Base-by-base conservation (phyloP, 2,329 filamentous ascomycete species). In the Penicillium sp. region DNA sequence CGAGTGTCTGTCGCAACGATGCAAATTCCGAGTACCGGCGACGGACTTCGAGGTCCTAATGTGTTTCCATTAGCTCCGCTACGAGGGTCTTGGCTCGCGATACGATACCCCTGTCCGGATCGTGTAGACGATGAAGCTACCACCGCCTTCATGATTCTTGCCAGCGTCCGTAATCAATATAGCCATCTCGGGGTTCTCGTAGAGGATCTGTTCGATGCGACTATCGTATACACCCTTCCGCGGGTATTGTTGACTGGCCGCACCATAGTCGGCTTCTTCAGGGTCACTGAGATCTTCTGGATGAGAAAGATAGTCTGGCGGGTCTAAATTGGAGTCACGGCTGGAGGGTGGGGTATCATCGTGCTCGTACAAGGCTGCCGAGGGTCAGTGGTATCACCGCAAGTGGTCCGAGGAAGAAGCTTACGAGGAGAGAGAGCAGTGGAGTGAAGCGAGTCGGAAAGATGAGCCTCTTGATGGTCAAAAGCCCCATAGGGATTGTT, bases 401-500 rank as follows among this genome's bases (percentile, higher is more conserved):
- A 42, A 42, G n/a, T 24, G 6, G 38, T 21, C 8, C 18, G 18
- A 29, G 26, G 39, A 49, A 21, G 34, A 10, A 49, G 79, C 82
- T 81, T 76, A 88, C 83, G 64, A 42, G 71, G 64, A 57, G 76
- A 71, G 52, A 74, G 57, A n/a, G 66, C 66, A 29, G 65, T 64
- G 43, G 86, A 85, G 36, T 86, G 88, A 49, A 84, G 77, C 21
- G 86, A 84, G 67, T 87, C 85, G 18, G 80, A 90, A 42, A 85
- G 81, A 70, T 88, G 85, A 57, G 89, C 89, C 73, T 95, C 89
- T 65, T 89, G 85, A 65, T 89, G 88, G 72, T 94, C 89, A 77
- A 95, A 96, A 73, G 90, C 93, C 66, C 91, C 92, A 69, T 97
- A 96, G 5, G 93, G 93, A 72, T 97, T 97, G 76, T 97, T 97